Conservation (phyloP, 108 stramenopile genomes). For the Asterionellopsis glacialis region DNA sequence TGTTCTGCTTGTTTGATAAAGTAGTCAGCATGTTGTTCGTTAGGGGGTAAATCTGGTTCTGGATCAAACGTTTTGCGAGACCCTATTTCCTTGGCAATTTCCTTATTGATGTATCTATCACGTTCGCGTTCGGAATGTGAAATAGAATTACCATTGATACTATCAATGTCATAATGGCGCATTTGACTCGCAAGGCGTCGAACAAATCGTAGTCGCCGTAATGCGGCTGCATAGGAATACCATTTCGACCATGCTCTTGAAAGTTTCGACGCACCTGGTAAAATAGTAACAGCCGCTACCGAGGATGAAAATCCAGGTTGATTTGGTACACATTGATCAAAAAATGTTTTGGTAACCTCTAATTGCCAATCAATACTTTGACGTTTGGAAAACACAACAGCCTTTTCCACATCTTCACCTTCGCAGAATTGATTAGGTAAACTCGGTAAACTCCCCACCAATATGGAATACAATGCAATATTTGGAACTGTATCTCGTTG, state of each 20-base stretch:
- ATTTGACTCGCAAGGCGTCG: constrained; percentile 16
- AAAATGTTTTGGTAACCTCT: constrained; percentile 71
- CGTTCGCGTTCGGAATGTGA: not conserved
- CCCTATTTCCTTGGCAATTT: not conserved
- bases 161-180: constrained; percentile 5
- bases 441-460: constrained; percentile 78
- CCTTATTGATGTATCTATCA: not conserved
- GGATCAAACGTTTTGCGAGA: too few relatives aligned
- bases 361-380: constrained; percentile 80
- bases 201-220: constrained; percentile 69
- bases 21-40: not conserved
- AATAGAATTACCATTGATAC: not conserved
- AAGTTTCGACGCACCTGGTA: constrained; percentile 64
- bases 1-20: not conserved
- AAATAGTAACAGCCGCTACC: constrained; percentile 83
- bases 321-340: constrained; percentile 85
- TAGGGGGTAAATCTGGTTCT: not conserved
- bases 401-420: constrained; percentile 35
- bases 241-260: constrained; percentile 82
- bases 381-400: constrained; percentile 24
- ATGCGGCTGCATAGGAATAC: constrained; percentile 71
- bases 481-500: constrained; percentile 77
- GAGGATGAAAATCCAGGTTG: constrained; percentile 78
- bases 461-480: constrained; percentile 73
- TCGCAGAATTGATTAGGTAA: constrained; percentile 50